A percentile compares a stretch with the other conserved stretches of the same genome.
Evolutionary conservation across 2,329 filamentous ascomycete species (phyloP).

Genomic region (Exophiala viscosa): DNA sequence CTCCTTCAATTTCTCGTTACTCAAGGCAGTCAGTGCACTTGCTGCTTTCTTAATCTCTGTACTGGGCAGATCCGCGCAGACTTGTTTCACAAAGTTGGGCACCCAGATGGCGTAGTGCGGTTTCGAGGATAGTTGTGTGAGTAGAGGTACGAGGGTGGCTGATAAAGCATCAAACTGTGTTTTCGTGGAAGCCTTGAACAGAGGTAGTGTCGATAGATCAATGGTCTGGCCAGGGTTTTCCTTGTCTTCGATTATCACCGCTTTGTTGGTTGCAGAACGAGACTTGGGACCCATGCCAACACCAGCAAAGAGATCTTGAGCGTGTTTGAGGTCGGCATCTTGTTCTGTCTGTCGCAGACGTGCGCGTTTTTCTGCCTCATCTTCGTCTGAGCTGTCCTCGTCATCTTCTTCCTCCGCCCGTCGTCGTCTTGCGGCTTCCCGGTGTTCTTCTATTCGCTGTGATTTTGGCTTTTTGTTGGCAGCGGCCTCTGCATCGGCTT

Average conservation of each 20-base stretch:
- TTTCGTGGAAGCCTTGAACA: slow-evolving; percentile 90
- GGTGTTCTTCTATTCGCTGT: slow-evolving; percentile 78
- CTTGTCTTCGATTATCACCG: slow-evolving; percentile 65
- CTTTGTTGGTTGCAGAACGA: slow-evolving; percentile 61
- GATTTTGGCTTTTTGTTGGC: slow-evolving; percentile 87
- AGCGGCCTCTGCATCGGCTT: slow-evolving; percentile 81
- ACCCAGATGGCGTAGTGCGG: slow-evolving; percentile 86
- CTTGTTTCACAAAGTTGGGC: slow-evolving; percentile 83
- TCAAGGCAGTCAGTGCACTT: slow-evolving; percentile 77
- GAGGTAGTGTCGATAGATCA: slow-evolving; percentile 71
- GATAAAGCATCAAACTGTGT: slow-evolving; percentile 77
- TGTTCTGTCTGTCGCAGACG: slow-evolving; percentile 76
- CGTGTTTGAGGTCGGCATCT: slow-evolving; percentile 83
- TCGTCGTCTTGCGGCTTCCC: slow-evolving; percentile 59
- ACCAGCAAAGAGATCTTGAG: slow-evolving; percentile 82
- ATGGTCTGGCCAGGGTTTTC: slow-evolving; percentile 73
- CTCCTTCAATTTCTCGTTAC: slow-evolving; percentile 98
- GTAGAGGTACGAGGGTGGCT: slow-evolving; percentile 72
- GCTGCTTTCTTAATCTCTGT: slow-evolving; percentile 96
- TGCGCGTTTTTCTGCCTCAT: slow-evolving; percentile 67
- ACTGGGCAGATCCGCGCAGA: slow-evolving; percentile 81
- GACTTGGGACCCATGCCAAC: slow-evolving; percentile 69
- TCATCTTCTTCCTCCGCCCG: slow-evolving; percentile 56
- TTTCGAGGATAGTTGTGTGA: slow-evolving; percentile 75
- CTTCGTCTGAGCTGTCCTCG: slow-evolving; percentile 59